Evolutionary conservation across 192 early-diverging fungal species (phyloP), one percentile per base, ranked within the genome.

Genomic region (Martensiomyces pterosporus): DNA sequence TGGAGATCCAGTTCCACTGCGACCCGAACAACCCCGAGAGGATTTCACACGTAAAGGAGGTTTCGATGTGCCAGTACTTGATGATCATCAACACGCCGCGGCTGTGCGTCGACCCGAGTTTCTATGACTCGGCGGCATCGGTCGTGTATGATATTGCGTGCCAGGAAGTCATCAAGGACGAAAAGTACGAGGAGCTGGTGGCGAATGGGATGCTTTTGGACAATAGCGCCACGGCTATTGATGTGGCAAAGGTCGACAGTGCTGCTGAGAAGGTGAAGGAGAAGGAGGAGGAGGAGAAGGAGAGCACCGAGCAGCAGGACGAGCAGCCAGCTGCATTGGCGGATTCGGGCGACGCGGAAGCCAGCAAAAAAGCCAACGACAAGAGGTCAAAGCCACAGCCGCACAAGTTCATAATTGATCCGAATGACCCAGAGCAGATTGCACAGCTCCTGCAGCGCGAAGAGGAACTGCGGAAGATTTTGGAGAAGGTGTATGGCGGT

Each of bases 1-100:
- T 92, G 13, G 85, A 92, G 52, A 71, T 95, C 16, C 85, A 87
- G 83, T 95, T 82, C 64, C 88, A 91, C 57, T 95, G 92, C 60
- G 82, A 81, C 43, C 45, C 70, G 4, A 60, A 79, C 23, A 41
- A 55, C 12, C 47, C 55, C 1, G 85, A 89, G 23, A 76, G 81
- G 26, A 85, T 95, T 41, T 63, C 79, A 2, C 47, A 60, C 1
- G 79, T 90, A 17, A 67, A 70, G 8, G 92, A 95, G 57, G 50
- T 74, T 0, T 56, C 80, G 3, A 77, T 75, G 0, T 95, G 92
- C 64, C 65, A 78, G 32, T 95, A 95, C 43, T 75, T 83, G 7
- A 80, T 92, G 52, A 67, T 84, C n/a, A 79, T 95, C 14, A 78
- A 85, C 47, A 89, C 89, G 2, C 79, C 82, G 3, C 64, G 72